These are phyloP conservation scores for Penicillium paradoxum DNA, from an alignment of 495 filamentous ascomycete genomes.

Conservation along the genomic window DNA sequence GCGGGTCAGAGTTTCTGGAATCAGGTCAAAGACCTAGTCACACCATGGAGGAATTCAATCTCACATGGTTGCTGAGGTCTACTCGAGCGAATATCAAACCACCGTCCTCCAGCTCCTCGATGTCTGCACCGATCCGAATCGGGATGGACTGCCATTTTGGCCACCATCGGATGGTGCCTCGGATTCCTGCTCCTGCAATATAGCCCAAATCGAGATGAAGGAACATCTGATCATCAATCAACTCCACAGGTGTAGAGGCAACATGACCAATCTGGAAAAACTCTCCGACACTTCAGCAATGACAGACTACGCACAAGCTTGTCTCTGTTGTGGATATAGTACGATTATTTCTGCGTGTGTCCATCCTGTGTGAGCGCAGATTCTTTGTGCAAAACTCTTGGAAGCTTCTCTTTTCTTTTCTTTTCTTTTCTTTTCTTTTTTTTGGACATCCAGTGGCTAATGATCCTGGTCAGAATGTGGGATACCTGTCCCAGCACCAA, in stretches of 20 bases:
- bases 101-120: conserved; percentile 9
- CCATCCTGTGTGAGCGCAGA: not conserved
- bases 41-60: not conserved
- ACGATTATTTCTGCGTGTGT: conserved; percentile 19
- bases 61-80: conserved; percentile 12
- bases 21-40: conserved; percentile 15
- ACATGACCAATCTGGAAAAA: conserved; percentile 4
- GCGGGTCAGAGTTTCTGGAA: conserved; percentile 22
- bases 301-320: conserved; percentile 7
- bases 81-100: conserved; percentile 26
- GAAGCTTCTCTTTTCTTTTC: too few species aligned
- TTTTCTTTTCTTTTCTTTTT: too few species aligned
- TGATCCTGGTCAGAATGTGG: too few species aligned
- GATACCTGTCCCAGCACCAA: conserved; percentile 19
- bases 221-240: not conserved
- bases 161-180: conserved; percentile 20
- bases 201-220: conserved; percentile 11
- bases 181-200: conserved; percentile 23
- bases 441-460: too few species aligned
- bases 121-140: conserved; percentile 2
- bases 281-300: not conserved
- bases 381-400: too few species aligned
- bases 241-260: conserved; percentile 2
- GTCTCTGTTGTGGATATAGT: conserved; percentile 21
- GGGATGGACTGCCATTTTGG: conserved; percentile 19